These are phyloP conservation scores for Pythium scleroteichum DNA, from an alignment of 352 stramenopile genomes.

Conservation along the genomic window DNA sequence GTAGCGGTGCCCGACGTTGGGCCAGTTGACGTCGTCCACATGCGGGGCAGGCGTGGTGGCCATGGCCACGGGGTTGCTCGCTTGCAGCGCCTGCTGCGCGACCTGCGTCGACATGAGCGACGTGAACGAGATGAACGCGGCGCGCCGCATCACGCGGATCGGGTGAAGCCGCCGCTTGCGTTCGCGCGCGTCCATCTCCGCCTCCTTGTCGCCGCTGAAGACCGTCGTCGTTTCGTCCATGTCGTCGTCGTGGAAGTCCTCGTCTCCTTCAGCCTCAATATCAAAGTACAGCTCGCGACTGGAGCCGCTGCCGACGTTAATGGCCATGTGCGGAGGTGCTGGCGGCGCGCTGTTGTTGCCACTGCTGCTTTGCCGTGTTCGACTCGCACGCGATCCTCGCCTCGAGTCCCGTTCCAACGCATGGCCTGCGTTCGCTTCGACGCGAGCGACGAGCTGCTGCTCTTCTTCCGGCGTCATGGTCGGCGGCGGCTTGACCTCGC, in stretches of 20 bases:
- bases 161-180: slow-evolving; percentile 45
- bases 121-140: slow-evolving; percentile 79
- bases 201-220: slow-evolving; percentile 36
- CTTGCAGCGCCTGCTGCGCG: slow-evolving; percentile 69
- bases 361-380: background rate
- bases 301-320: slow-evolving; percentile 6
- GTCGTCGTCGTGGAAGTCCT: slow-evolving; percentile 27
- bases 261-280: slow-evolving; percentile 5
- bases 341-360: background rate
- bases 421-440: slow-evolving; percentile 1
- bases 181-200: slow-evolving; percentile 54
- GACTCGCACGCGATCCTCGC: background rate
- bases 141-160: slow-evolving; percentile 62
- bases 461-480: slow-evolving; percentile 22
- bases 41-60: slow-evolving; percentile 53
- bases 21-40: slow-evolving; percentile 71
- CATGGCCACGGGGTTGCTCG: slow-evolving; percentile 57
- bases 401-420: background rate
- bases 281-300: background rate
- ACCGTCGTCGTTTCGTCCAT: slow-evolving; percentile 26
- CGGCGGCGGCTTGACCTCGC: slow-evolving; percentile 14
- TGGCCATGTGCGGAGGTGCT: slow-evolving; percentile 1
- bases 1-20: slow-evolving; percentile 66
- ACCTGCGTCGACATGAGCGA: slow-evolving; percentile 72
- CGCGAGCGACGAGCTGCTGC: background rate